phyloP scores from a whole-genome alignment of 257 asterid genomes.

The Jacaranda copaia region DNA sequence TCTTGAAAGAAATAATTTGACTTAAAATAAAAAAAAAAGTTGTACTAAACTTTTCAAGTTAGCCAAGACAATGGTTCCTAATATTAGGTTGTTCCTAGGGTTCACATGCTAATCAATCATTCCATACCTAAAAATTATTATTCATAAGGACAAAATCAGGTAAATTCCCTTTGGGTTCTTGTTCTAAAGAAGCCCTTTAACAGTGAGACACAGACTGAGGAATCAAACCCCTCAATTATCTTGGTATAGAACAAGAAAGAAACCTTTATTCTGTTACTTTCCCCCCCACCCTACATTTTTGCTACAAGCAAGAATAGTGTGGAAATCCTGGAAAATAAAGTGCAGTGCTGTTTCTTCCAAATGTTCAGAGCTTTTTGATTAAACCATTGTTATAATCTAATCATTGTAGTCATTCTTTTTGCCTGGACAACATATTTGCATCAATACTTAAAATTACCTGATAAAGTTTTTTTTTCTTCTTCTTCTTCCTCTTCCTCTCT shows the following conservation, averaged over 20 bases:
- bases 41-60: too few relatives aligned
- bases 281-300: constrained; percentile 6
- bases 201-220: constrained; percentile 12
- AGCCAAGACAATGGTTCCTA: not conserved
- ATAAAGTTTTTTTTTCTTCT: too few relatives aligned
- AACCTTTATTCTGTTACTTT: constrained; percentile 9
- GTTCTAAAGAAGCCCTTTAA: constrained; percentile 4
- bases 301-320: not conserved
- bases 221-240: not conserved
- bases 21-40: too few relatives aligned
- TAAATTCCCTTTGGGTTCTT: not conserved
- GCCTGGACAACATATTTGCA: not conserved
- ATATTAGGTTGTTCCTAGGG: not conserved
- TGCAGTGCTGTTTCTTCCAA: not conserved
- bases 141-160: constrained; percentile 20
- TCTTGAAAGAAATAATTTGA: too few relatives aligned
- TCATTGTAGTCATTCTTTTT: constrained; percentile 2
- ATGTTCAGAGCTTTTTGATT: not conserved
- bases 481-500: too few relatives aligned
- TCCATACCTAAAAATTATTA: not conserved
- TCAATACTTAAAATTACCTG: not conserved
- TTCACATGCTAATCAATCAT: not conserved
- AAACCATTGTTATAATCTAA: not conserved
- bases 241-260: not conserved
- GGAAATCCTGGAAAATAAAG: not conserved